Conservation (phyloP, 768 basidiomycete species). For the Heimioporus sp. region DNA sequence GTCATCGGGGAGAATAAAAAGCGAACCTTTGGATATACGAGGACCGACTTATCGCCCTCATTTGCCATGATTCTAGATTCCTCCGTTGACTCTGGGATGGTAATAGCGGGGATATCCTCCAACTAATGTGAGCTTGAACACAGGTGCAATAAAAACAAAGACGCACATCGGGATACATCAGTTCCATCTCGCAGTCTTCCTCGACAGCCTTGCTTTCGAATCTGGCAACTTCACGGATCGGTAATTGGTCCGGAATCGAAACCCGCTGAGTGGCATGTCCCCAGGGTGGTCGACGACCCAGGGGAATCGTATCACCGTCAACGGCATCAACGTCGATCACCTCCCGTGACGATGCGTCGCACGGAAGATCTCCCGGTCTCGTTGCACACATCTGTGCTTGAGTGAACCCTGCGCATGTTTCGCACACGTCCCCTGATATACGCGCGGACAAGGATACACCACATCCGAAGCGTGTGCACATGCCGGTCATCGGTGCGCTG, state of each 20-base stretch:
- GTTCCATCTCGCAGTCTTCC: conserved; percentile 10
- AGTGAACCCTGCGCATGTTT: conserved; percentile 10
- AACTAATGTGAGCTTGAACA: neutral
- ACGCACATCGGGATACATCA: conserved; percentile 26
- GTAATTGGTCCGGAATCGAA: no score
- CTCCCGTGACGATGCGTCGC: no score
- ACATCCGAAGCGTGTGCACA: conserved; percentile 23
- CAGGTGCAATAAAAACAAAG: neutral
- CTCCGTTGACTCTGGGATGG: neutral
- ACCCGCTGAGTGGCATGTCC: no score
- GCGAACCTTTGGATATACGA: conserved; percentile 17
- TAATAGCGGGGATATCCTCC: conserved; percentile 3
- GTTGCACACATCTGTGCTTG: no score
- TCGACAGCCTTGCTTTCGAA: neutral
- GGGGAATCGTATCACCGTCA: no score
- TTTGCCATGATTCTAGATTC: neutral
- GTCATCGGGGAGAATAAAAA: neutral
- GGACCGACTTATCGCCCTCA: conserved; percentile 11
- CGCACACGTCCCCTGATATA: conserved; percentile 7
- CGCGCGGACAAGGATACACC: conserved; percentile 4
- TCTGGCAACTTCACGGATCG: no score
- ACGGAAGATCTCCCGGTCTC: no score
- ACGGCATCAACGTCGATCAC: no score
- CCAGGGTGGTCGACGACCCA: no score
- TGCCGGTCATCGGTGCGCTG: neutral